Base-by-base conservation (phyloP, 2,329 filamentous ascomycete species). In the Leptoxyphium fumago region DNA sequence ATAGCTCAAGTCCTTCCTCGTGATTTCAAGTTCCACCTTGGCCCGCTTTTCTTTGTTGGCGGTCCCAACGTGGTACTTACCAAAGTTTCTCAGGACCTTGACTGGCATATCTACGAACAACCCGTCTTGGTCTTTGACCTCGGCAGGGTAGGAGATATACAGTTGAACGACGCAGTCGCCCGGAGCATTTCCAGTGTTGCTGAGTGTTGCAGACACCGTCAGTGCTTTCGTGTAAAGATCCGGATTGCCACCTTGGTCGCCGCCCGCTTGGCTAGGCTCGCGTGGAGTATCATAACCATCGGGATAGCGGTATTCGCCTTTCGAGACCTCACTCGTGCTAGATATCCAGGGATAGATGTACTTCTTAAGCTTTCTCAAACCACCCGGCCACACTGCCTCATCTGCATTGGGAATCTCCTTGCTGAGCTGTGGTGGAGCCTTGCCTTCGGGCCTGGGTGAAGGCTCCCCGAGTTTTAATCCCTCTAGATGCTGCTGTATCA, bases 321-420 rank as follows among this genome's bases (percentile, higher is more conserved):
- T 66, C 8, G 60, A 60, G 48, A 64, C 60, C 15, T 72, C 65
- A 18, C 72, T 70, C 11, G 73, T 66, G 9, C 68, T 56, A 0
- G 63, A 68, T 18, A 85, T 68, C 59, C 84, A 87, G 0, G 82
- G 81, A 57, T 87, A 87, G 44, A 87, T 73, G 60, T 81, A 85
- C 54, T 82, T 82, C 43, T 73, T 67, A 0, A 87, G 63, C 40
- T 67, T 71, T n/a, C 70, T 67, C 56, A 84, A 75, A 5, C 65
- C 71, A 0, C 62, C 43, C 0, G 82, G 82, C 56, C 78, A 81
- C 1, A 84, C 60, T 0, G 72, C 74, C 10, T 73, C 70, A n/a
- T 67, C 60, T 2, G 72, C 64, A 13, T 72, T 63, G 0, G 79
- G 79, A 2, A 80, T 64, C 0, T 56, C 61, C n/a, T 62, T 64